These are phyloP conservation scores for Fusarium mangiferae DNA, from an alignment of 2,329 filamentous ascomycete genomes.

Conservation along the genomic window DNA sequence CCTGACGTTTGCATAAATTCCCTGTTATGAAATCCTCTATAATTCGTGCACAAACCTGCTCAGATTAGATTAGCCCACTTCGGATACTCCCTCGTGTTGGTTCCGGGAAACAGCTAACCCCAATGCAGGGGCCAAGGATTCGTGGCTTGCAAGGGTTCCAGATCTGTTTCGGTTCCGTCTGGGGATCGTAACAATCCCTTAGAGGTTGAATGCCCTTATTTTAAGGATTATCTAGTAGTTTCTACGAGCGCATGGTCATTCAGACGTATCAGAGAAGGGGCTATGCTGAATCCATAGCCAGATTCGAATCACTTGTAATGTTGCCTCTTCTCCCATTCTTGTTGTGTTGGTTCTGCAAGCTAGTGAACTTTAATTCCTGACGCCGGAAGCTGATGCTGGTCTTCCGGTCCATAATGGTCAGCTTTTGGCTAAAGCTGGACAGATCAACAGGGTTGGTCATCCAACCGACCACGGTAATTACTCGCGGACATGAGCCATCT, in stretches of 20 bases:
- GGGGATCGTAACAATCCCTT: accelerated
- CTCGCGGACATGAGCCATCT: background rate
- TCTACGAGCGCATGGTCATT: accelerated
- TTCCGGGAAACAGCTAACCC: background rate
- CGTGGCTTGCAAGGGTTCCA: accelerated
- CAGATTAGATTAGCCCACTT: background rate
- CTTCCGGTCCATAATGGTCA: background rate
- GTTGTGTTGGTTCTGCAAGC: background rate
- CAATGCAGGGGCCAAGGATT: background rate
- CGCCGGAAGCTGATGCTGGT: background rate
- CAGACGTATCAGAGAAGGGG: background rate
- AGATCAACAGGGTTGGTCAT: background rate
- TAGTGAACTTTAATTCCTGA: background rate
- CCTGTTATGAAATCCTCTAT: background rate
- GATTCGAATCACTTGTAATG: background rate
- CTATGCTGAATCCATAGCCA: too few species aligned
- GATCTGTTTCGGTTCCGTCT: background rate
- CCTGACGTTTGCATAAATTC: background rate
- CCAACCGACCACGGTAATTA: background rate
- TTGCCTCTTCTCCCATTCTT: too few species aligned
- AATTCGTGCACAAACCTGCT: background rate
- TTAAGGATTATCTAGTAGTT: accelerated
- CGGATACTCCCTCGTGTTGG: background rate
- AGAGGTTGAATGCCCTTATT: accelerated
- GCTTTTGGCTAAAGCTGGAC: background rate